phyloP scores from a whole-genome alignment of 495 filamentous ascomycete species.

The Aspergillus coremiiformis region DNA sequence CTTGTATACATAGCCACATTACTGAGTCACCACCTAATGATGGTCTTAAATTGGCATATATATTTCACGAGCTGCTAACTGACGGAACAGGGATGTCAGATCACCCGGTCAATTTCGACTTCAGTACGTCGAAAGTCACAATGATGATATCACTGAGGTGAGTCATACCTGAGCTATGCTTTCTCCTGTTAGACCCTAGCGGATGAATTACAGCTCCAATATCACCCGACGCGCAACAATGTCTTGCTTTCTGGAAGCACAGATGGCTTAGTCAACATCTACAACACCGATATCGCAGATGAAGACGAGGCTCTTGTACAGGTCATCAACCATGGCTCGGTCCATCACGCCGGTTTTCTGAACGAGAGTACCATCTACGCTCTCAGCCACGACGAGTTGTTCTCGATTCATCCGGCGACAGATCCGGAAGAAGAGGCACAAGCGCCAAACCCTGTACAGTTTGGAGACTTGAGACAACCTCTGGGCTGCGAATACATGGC shows the following conservation, averaged over 20 bases:
- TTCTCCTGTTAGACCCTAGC: not conserved
- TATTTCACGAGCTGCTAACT: slow-evolving; percentile 27
- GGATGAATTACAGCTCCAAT: slow-evolving; percentile 49
- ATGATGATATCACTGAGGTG: slow-evolving; percentile 84
- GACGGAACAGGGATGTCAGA: slow-evolving; percentile 58
- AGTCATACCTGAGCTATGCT: not conserved
- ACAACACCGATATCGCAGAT: slow-evolving; percentile 63
- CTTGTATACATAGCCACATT: not conserved
- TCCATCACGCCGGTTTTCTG: slow-evolving; percentile 81
- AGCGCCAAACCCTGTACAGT: slow-evolving; percentile 45
- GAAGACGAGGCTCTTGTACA: slow-evolving; percentile 82
- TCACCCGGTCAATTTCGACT: slow-evolving; percentile 44
- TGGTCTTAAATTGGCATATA: not conserved
- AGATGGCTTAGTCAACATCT: slow-evolving; percentile 85
- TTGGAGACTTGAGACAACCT: slow-evolving; percentile 67
- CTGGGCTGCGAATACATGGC: slow-evolving; percentile 78
- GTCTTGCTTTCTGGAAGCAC: slow-evolving; percentile 79
- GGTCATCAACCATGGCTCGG: slow-evolving; percentile 81
- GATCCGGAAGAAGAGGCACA: slow-evolving; percentile 48
- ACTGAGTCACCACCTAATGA: slow-evolving; percentile 1
- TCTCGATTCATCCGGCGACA: slow-evolving; percentile 68
- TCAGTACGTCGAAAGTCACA: slow-evolving; percentile 79
- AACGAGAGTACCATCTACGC: slow-evolving; percentile 60
- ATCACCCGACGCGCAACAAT: slow-evolving; percentile 55
- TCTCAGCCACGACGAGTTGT: slow-evolving; percentile 71